Evolutionary conservation across 192 early-diverging fungal species (phyloP), one percentile per base, ranked within the genome.

Genomic region (Backusella sp.): DNA sequence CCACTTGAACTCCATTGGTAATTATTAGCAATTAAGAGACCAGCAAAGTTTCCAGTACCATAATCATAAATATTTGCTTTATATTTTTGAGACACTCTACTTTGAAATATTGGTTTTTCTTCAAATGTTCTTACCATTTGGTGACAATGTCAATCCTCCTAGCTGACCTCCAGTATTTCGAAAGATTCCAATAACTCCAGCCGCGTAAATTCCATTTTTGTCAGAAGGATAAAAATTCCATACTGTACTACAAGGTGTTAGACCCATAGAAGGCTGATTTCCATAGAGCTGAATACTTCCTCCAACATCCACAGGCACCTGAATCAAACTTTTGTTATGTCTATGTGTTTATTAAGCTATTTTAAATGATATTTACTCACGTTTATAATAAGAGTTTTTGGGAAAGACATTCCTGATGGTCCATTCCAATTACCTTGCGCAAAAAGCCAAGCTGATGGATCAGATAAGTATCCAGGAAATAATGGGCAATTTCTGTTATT

Each of bases 341-440:
- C 11, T 12, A 12, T 39, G 21, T 8, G 12, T 39, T 4, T 39
- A 14, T 23, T 36, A 68, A 68, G 7, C 35, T 41, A 69, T 3
- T 69, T 39, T n/a, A 34, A 30, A 37, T 17, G 7, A 2, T 12
- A 41, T 9, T 21, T 9, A 69, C 35, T 19, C 35, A 36, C n/a
- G 21, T 69, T 69, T 21, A 69, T 23, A 23, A 36, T 69, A 69
- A 36, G 21, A n/a, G 41, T 36, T 12, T n/a, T 1, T 23, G 35
- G 68, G 11, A 36, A 69, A 69, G 34, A 8, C 39, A 69, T 23
- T 15, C 41, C 26, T 12, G 11, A 35, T 12, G 73, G 73, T 46
- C 73, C 73, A 66, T 74, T 74, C 73, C 73, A 74, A 15, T 74
- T 74, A n/a, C 23, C 59, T 66, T 66, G 4, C 21, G 32, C 62